Evolutionary conservation across 23 red algal species (phyloP).

Genomic region (Gracilariopsis chorda): DNA sequence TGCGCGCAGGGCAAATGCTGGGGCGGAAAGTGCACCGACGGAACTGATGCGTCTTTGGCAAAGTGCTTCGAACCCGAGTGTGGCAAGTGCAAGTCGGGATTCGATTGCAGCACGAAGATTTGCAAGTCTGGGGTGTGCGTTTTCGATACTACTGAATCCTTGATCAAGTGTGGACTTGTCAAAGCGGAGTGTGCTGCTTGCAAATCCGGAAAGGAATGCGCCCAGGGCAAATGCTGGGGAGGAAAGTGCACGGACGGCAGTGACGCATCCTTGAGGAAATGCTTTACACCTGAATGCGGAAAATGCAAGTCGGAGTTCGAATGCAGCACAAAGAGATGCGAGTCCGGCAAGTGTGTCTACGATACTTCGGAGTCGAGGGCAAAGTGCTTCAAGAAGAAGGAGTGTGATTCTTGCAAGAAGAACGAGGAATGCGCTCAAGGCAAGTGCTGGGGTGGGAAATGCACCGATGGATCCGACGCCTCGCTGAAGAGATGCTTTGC

Average conservation of each 20-base stretch:
- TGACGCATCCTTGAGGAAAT: background rate
- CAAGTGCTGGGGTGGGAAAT: constrained; percentile 12
- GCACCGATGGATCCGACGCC: background rate
- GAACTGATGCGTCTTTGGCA: background rate
- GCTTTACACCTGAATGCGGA: background rate
- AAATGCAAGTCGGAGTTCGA: background rate
- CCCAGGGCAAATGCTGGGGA: background rate
- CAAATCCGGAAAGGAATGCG: background rate
- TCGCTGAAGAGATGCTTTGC: constrained; percentile 16
- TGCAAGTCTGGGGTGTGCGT: background rate
- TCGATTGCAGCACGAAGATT: background rate
- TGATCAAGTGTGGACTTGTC: background rate
- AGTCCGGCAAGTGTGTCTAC: constrained; percentile 9
- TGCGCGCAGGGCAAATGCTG: constrained; percentile 7
- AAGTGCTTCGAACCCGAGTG: background rate
- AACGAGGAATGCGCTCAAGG: constrained; percentile 9
- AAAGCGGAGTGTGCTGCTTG: constrained; percentile 21
- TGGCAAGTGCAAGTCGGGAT: constrained; percentile 6
- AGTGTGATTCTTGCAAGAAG: background rate
- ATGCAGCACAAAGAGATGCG: background rate
- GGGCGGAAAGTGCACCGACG: background rate
- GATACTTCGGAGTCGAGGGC: background rate
- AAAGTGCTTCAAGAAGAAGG: constrained; percentile 42
- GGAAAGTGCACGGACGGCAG: constrained; percentile 16
- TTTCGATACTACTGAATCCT: background rate